Base-by-base conservation (phyloP, 2,329 filamentous ascomycete genomes). In the Epichloe baconii region DNA sequence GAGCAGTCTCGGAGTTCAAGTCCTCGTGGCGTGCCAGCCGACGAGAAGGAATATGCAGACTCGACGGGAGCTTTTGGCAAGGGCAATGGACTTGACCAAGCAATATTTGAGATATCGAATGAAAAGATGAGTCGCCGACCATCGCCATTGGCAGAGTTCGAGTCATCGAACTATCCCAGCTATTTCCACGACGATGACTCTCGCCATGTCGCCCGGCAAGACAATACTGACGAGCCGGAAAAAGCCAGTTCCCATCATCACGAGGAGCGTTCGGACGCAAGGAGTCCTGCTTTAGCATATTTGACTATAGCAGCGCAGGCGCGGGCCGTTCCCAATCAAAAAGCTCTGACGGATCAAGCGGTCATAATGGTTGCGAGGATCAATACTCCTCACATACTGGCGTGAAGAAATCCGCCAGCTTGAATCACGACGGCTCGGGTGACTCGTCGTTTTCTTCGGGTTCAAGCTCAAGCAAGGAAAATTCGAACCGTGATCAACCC, bases 231-330 rank as follows among this genome's bases (percentile, higher is more conserved):
- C 37, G 17, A 36, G n/a, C 43, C 40, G 49, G 45, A 38, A 38
- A 15, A n/a, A 38, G 6, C 19, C 23, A 37, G n/a, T 49, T 48
- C 15, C 35, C 21, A 17, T 43, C 42, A 19, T 47, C 43, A 19
- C 36, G 47, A 35, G 52, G 52, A 42, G 52, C 49, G 1, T 53
- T 53, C 23, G 46, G 42, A 15, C 45, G 37, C 4, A 46, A 45
- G 42, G 34, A 44, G 8, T 12, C 36, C 21, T n/a, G 19, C 12
- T 48, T 49, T n/a, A 49, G 34, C 36, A 49, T 44, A 15, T 49
- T 49, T n/a, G 31, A 47, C 19, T 52, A 47, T 37, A 31, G 31
- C 10, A 42, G 23, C 26, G 15, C 43, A 5, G n/a, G 23, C 5
- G 17, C 31, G 10, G 40, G 41, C 45, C 41, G 42, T 12, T 44